Evolutionary conservation across 305 asterid species (phyloP).

Genomic region (Ilex paraguariensis): DNA sequence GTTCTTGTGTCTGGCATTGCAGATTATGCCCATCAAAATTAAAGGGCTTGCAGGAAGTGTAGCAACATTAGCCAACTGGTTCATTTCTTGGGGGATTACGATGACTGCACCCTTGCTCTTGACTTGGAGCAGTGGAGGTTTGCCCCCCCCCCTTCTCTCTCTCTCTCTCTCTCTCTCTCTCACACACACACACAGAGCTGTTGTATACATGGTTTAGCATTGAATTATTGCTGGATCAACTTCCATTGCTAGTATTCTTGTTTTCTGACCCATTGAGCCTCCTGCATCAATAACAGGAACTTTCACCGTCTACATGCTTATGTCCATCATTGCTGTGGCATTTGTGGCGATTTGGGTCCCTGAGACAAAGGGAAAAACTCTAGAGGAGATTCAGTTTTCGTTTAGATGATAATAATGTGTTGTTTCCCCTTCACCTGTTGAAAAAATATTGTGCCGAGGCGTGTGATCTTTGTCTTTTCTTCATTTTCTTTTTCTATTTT

Average conservation of each 20-base stretch:
- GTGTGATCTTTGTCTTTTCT: too few species aligned
- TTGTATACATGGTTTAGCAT: not conserved
- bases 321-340: slow-evolving; percentile 38
- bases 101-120: slow-evolving; percentile 79
- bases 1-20: slow-evolving; percentile 16
- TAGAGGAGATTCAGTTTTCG: slow-evolving; percentile 73
- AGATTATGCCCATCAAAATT: slow-evolving; percentile 88
- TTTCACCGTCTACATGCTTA: slow-evolving; percentile 47
- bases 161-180: slow-evolving; percentile 1
- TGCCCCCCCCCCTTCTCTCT: slow-evolving; percentile 26
- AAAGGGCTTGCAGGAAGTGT: slow-evolving; percentile 92
- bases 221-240: too few species aligned
- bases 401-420: slow-evolving; percentile 41
- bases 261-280: too few species aligned
- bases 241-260: too few species aligned
- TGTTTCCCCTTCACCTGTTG: too few species aligned
- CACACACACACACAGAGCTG: not conserved
- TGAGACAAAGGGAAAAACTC: slow-evolving; percentile 83
- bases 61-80: slow-evolving; percentile 83
- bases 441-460: too few species aligned
- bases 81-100: slow-evolving; percentile 61
- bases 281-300: slow-evolving; percentile 45
- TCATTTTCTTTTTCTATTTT: too few species aligned
- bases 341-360: slow-evolving; percentile 73
- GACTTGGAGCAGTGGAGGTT: slow-evolving; percentile 90